Evolutionary conservation across 208 protist genomes (phyloP).

Genomic region (Naegleria gruberi): DNA sequence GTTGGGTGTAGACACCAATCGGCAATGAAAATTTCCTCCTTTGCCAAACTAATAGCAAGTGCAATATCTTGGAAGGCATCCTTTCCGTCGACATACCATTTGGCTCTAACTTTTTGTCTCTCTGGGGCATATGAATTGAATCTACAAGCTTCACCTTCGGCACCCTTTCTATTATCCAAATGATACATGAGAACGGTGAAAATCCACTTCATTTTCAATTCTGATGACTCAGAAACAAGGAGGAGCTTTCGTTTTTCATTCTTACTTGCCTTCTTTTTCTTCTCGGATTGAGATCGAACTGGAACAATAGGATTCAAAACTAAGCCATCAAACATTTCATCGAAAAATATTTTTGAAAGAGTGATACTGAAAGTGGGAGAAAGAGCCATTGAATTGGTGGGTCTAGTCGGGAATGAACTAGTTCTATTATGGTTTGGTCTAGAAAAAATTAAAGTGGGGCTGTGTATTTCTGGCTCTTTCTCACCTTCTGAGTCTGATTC

Average conservation of each 20-base stretch:
- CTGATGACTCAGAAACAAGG: not conserved
- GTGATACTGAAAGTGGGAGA: not conserved
- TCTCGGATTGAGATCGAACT: not conserved
- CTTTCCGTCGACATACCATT: slow-evolving; percentile 29
- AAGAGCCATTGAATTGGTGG: not conserved
- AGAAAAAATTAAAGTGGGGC: not conserved
- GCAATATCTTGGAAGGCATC: slow-evolving; percentile 17
- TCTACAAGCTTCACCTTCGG: not conserved
- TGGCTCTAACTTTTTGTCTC: not conserved
- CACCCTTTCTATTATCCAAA: not conserved
- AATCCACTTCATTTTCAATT: not conserved
- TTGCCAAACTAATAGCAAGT: not conserved
- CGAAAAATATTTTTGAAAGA: not conserved
- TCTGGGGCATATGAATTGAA: not conserved
- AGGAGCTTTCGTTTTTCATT: not conserved
- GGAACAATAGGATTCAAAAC: too few species aligned
- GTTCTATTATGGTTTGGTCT: not conserved
- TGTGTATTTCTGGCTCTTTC: too few species aligned
- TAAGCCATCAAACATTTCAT: not conserved
- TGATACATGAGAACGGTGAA: not conserved
- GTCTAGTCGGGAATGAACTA: not conserved
- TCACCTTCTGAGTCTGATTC: not conserved
- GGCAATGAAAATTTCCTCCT: slow-evolving; percentile 30
- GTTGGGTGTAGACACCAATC: slow-evolving; percentile 31
- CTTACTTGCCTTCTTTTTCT: not conserved